Conservation (phyloP, 2,329 filamentous ascomycete species). For the Aspergillus transmontanensis region DNA sequence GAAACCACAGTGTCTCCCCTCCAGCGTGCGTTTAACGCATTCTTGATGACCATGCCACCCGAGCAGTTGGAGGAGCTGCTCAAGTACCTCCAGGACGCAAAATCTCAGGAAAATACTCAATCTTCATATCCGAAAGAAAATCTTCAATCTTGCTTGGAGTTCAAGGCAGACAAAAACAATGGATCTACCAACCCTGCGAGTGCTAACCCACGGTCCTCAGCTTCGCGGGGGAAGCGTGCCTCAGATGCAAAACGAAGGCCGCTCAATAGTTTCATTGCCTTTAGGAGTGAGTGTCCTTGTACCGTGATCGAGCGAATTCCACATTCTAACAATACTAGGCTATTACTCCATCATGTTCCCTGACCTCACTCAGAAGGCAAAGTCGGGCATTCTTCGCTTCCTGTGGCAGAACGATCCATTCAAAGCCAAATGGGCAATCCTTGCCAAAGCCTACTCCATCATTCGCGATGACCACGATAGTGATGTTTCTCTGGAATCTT, state of each 20-base stretch:
- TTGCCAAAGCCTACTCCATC: constrained; percentile 59
- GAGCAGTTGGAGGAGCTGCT: constrained; percentile 25
- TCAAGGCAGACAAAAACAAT: constrained; percentile 6
- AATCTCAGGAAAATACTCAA: constrained; percentile 10
- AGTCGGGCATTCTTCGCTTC: constrained; percentile 52
- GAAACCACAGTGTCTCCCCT: constrained; percentile 22
- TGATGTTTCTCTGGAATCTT: constrained; percentile 51
- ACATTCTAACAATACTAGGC: constrained; percentile 33
- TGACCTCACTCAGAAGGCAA: constrained; percentile 53
- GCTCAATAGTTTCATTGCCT: constrained; percentile 43
- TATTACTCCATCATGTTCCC: constrained; percentile 53
- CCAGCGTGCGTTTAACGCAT: constrained; percentile 29
- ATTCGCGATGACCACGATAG: constrained; percentile 55
- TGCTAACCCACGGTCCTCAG: constrained; percentile 11
- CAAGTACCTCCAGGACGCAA: constrained; percentile 20
- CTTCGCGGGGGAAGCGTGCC: constrained; percentile 22
- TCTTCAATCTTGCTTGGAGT: constrained; percentile 3
- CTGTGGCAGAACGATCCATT: constrained; percentile 56
- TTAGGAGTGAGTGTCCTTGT: constrained; percentile 34
- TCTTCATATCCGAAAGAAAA: constrained; percentile 7
- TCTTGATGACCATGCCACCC: constrained; percentile 29
- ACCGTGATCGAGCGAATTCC: constrained; percentile 5
- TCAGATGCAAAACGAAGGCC: constrained; percentile 29
- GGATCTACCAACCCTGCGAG: constrained; percentile 10
- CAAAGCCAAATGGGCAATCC: constrained; percentile 55